Evolutionary conservation across 2,329 filamentous ascomycete genomes (phyloP).

Genomic region (Diaporthe ilicicola): DNA sequence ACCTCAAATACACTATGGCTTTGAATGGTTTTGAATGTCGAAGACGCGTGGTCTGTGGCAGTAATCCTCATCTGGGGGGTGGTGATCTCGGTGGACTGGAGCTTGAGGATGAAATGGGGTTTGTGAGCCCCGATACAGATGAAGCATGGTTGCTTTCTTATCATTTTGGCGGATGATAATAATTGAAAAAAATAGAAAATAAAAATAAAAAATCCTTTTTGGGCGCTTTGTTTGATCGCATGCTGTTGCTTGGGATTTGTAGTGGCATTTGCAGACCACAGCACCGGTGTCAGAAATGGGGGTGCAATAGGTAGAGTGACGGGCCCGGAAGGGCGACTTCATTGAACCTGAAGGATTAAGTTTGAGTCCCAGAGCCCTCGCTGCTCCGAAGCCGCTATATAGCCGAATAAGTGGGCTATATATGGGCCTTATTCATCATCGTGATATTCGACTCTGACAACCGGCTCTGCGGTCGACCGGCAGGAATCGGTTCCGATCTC

Average conservation of each 20-base stretch:
- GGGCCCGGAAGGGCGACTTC: too few relatives aligned
- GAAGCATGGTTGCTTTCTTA: background rate
- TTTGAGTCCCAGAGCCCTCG: too few relatives aligned
- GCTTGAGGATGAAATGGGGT: background rate
- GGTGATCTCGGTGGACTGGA: background rate
- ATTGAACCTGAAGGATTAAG: too few relatives aligned
- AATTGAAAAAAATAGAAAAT: too few relatives aligned
- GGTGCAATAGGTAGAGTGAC: too few relatives aligned
- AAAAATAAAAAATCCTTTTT: background rate
- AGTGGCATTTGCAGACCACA: background rate
- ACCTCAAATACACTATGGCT: background rate
- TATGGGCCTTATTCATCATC: too few relatives aligned
- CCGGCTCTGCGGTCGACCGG: background rate
- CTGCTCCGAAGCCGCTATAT: too few relatives aligned
- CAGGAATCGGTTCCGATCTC: background rate
- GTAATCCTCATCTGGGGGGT: too few relatives aligned
- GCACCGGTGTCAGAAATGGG: too few relatives aligned
- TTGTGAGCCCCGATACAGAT: background rate
- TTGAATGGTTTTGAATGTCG: background rate
- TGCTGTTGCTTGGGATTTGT: accelerated
- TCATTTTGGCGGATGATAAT: background rate
- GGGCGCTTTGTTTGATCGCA: too few relatives aligned
- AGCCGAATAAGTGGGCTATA: too few relatives aligned
- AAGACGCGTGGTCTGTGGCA: background rate
- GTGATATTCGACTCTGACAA: too few relatives aligned